Evolutionary conservation across 2,329 filamentous ascomycete genomes (phyloP).

Genomic region (Tympanopsis confertula): DNA sequence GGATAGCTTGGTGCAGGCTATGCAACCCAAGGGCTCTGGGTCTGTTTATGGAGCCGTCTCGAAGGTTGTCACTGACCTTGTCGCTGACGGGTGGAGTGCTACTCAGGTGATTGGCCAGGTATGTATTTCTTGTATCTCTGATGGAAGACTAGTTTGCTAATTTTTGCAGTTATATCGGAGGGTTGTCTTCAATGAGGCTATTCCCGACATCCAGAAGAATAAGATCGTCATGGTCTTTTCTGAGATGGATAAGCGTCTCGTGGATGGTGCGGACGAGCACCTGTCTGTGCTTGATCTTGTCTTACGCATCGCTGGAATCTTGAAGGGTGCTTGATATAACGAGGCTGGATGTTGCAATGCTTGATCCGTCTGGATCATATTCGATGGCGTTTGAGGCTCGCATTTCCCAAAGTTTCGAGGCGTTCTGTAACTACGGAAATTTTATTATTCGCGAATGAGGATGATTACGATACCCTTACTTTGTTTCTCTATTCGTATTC

Average conservation of each 20-base stretch:
- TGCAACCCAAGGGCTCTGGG: slow-evolving; percentile 51
- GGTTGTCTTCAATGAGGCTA: slow-evolving; percentile 72
- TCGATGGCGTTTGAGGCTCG: too few relatives aligned
- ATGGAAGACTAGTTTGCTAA: slow-evolving; percentile 5
- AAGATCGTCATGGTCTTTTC: slow-evolving; percentile 82
- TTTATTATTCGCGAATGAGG: too few relatives aligned
- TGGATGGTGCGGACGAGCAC: slow-evolving; percentile 93
- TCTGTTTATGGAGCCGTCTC: slow-evolving; percentile 64
- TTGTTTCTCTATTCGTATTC: too few relatives aligned
- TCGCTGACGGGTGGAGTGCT: slow-evolving; percentile 95
- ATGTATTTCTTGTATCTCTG: slow-evolving; percentile 15
- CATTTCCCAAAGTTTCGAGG: too few relatives aligned
- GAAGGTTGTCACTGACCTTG: slow-evolving; percentile 74
- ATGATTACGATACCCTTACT: too few relatives aligned
- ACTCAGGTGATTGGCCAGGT: slow-evolving; percentile 76
- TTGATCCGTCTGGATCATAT: too few relatives aligned
- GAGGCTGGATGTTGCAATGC: neutral
- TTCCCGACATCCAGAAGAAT: slow-evolving; percentile 79
- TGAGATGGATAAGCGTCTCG: slow-evolving; percentile 83
- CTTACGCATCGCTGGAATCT: slow-evolving; percentile 66
- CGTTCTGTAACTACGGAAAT: too few relatives aligned
- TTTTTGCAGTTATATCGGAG: slow-evolving; percentile 60
- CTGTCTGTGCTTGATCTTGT: slow-evolving; percentile 77
- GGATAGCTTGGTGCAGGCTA: slow-evolving; percentile 53
- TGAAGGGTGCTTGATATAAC: slow-evolving; percentile 30